phyloP scores from a whole-genome alignment of 306 rosid species.

The Dalbergia oliveri region DNA sequence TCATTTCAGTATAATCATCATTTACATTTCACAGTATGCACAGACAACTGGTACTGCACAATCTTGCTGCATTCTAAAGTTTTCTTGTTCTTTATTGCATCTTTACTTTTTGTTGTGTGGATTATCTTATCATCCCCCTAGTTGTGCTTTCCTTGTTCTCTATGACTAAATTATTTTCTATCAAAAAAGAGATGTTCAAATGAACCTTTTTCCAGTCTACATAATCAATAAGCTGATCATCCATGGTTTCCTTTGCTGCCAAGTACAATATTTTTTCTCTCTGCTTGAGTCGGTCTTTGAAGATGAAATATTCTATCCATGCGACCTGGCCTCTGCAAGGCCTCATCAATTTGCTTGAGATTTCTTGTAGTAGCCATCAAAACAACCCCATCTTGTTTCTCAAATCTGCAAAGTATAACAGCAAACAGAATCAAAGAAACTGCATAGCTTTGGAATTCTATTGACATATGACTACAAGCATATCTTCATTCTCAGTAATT shows the following conservation, averaged over 20 bases:
- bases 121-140: conserved; percentile 19
- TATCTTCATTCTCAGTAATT: conserved; percentile 36
- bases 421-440: conserved; percentile 20
- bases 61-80: conserved; percentile 21
- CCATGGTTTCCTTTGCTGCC: conserved; percentile 94
- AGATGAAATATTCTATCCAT: conserved; percentile 99
- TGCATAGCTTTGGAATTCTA: conserved; percentile 29
- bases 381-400: conserved; percentile 99
- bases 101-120: conserved; percentile 20
- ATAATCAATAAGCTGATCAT: conserved; percentile 80
- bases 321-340: conserved; percentile 97
- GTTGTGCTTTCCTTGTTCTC: conserved; percentile 8
- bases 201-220: conserved; percentile 97
- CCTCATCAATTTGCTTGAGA: conserved; percentile 90
- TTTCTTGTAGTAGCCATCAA: conserved; percentile 97
- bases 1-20: conserved; percentile 28
- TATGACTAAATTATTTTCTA: not conserved
- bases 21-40: conserved; percentile 16
- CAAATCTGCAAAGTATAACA: conserved; percentile 69
- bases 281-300: conserved; percentile 93
- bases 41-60: conserved; percentile 11
- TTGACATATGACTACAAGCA: conserved; percentile 35
- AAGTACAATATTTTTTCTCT: conserved; percentile 77
- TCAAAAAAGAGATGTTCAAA: conserved; percentile 21
- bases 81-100: conserved; percentile 17